Evolutionary conservation across 371 early-diverging fungal genomes (phyloP).

Genomic region (Syncephalastrum racemosum): DNA sequence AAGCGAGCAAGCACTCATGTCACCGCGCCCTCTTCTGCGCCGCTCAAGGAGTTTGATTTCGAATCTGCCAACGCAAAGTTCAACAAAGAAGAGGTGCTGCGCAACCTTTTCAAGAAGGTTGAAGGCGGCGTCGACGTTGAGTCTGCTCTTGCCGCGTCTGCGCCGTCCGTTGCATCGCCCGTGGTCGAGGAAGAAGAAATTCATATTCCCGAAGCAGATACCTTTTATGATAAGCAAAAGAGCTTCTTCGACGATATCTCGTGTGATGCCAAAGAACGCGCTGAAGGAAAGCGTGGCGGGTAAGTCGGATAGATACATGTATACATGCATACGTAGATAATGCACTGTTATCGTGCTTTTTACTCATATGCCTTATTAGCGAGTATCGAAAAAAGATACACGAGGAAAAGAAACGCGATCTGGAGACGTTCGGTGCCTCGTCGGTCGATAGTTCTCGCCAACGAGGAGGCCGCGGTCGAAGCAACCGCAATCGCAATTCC

Average conservation of each 20-base stretch:
- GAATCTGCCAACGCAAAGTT: constrained; percentile 88
- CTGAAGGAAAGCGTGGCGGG: constrained; percentile 27
- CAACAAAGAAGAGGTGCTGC: constrained; percentile 75
- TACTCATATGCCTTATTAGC: neutral
- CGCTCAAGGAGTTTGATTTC: constrained; percentile 87
- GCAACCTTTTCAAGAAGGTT: constrained; percentile 66
- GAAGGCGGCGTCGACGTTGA: too few relatives aligned
- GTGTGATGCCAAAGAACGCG: constrained; percentile 85
- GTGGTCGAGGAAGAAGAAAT: constrained; percentile 43
- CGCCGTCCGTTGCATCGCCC: too few relatives aligned
- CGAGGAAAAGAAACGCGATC: constrained; percentile 79
- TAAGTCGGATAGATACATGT: neutral
- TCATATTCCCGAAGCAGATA: constrained; percentile 47
- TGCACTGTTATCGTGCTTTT: too few relatives aligned
- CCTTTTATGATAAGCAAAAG: constrained; percentile 60
- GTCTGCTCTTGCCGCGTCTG: too few relatives aligned
- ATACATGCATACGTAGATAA: too few relatives aligned
- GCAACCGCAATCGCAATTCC: neutral
- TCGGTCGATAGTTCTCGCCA: constrained; percentile 55
- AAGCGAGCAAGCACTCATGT: neutral
- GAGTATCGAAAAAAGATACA: constrained; percentile 66
- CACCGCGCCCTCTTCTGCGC: constrained; percentile 23
- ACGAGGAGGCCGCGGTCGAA: constrained; percentile 41
- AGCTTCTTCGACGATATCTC: constrained; percentile 95
- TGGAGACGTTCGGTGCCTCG: constrained; percentile 89